Percentiles rank a stretch among this genome's conserved stretches.
Conservation (phyloP, 306 rosid genomes). For the Parietaria judaica region DNA sequence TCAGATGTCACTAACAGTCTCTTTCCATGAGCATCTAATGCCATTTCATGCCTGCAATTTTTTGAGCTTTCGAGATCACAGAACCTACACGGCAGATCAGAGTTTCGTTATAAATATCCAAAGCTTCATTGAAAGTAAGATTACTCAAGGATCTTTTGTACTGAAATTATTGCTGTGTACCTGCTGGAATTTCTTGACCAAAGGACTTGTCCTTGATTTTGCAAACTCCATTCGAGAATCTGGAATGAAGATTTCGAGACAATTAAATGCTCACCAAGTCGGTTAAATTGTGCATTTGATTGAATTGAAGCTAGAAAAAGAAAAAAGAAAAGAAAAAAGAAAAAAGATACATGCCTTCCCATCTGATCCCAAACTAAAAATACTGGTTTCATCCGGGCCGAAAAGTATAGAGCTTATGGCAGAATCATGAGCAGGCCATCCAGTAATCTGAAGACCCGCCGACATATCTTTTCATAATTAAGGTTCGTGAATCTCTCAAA, state of each 20-base stretch:
- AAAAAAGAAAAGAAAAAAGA: too few species aligned
- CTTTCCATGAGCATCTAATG: slow-evolving; percentile 78
- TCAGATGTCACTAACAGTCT: slow-evolving; percentile 76
- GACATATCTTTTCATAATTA: slow-evolving; percentile 82
- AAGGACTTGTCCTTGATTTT: slow-evolving; percentile 87
- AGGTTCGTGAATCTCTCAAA: slow-evolving; percentile 24
- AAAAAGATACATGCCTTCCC: slow-evolving; percentile 59
- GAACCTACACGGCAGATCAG: slow-evolving; percentile 33
- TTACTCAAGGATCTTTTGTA: background rate
- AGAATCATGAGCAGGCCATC: slow-evolving; percentile 99
- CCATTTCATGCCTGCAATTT: slow-evolving; percentile 80
- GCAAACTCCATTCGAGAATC: slow-evolving; percentile 98
- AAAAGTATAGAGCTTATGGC: slow-evolving; percentile 84
- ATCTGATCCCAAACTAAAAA: slow-evolving; percentile 85
- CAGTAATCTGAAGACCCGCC: slow-evolving; percentile 89
- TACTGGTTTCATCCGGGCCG: slow-evolving; percentile 97
- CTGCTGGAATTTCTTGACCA: slow-evolving; percentile 85
- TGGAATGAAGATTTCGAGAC: slow-evolving; percentile 27
- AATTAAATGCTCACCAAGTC: background rate
- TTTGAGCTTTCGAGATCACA: slow-evolving; percentile 52
- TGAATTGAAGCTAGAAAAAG: slow-evolving; percentile 8
- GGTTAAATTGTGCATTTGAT: slow-evolving; percentile 4
- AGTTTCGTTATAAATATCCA: background rate
- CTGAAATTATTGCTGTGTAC: slow-evolving; percentile 25
- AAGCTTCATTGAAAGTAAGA: background rate